A percentile compares a stretch with the other conserved stretches of the same genome.
Evolutionary conservation across 139 green algal species (phyloP).

Genomic region (Auxenochlorella protothecoides): DNA sequence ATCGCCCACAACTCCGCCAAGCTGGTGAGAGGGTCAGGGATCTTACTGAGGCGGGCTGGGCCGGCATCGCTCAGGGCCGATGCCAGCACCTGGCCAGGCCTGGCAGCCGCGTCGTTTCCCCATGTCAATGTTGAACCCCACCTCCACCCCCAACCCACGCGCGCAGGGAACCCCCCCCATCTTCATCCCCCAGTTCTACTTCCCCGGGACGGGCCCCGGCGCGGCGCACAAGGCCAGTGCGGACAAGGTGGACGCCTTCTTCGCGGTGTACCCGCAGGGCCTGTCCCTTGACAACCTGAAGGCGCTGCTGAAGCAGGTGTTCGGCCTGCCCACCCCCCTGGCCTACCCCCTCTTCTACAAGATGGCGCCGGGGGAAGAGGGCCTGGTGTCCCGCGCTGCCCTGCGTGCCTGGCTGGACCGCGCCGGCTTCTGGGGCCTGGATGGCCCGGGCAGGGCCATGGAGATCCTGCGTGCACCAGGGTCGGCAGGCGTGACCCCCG

Average conservation of each 20-base stretch:
- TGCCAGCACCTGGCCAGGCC: background rate
- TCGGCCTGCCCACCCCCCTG: conserved; percentile 70
- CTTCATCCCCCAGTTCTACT: conserved; percentile 78
- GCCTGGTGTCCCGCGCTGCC: conserved; percentile 16
- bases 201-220: conserved; percentile 34
- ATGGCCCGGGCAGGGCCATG: conserved; percentile 17
- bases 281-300: conserved; percentile 36
- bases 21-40: too few relatives aligned
- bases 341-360: conserved; percentile 67
- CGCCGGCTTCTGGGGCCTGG: conserved; percentile 17
- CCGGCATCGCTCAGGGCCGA: background rate
- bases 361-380: conserved; percentile 24
- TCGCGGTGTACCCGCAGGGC: conserved; percentile 30
- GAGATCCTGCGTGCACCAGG: conserved; percentile 31
- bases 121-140: background rate
- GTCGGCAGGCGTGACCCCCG: conserved; percentile 29
- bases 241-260: conserved; percentile 35
- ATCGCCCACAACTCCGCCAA: background rate
- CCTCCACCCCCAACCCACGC: background rate
- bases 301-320: conserved; percentile 64
- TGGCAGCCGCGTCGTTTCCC: background rate
- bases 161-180: conserved; percentile 16
- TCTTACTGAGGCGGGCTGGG: too few relatives aligned
- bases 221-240: conserved; percentile 7
- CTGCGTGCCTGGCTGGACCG: conserved; percentile 32